A percentile compares a stretch with the other conserved stretches of the same genome.
Conservation (phyloP, 352 stramenopile species). For the Peronospora farinosa region DNA sequence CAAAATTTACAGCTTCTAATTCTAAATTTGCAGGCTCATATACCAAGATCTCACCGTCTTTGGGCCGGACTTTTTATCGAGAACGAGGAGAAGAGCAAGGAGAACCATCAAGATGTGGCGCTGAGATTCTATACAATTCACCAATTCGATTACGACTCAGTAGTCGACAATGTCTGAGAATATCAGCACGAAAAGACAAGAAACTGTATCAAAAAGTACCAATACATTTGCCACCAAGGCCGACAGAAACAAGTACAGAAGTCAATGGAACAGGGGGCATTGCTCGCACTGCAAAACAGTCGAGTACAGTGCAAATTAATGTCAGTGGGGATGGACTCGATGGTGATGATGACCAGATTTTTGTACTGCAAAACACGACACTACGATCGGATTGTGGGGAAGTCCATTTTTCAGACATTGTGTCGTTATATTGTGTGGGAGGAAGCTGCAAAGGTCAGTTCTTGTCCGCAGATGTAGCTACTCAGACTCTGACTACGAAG, state of each 20-base stretch:
- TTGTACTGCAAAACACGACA: slow-evolving; percentile 69
- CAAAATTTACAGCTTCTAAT: slow-evolving; percentile 12
- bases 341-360: slow-evolving; percentile 73
- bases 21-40: slow-evolving; percentile 8
- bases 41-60: slow-evolving; percentile 17
- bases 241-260: slow-evolving; percentile 6
- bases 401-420: slow-evolving; percentile 68
- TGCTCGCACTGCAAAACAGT: slow-evolving; percentile 12
- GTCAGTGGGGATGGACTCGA: slow-evolving; percentile 55
- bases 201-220: slow-evolving; percentile 5
- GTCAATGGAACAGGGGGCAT: slow-evolving; percentile 14
- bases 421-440: slow-evolving; percentile 69
- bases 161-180: slow-evolving; percentile 62
- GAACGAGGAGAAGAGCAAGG: slow-evolving; percentile 35
- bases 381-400: slow-evolving; percentile 59
- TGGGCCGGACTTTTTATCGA: slow-evolving; percentile 16
- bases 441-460: slow-evolving; percentile 67
- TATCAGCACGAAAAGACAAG: slow-evolving; percentile 26
- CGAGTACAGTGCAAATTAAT: slow-evolving; percentile 35
- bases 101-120: slow-evolving; percentile 57
- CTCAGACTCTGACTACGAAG: slow-evolving; percentile 54
- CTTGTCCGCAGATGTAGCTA: slow-evolving; percentile 57
- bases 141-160: slow-evolving; percentile 59
- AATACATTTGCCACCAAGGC: slow-evolving; percentile 26
- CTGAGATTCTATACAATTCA: slow-evolving; percentile 69